These are phyloP conservation scores for Hygrophila difformis DNA, from an alignment of 257 asterid species.

Conservation along the genomic window DNA sequence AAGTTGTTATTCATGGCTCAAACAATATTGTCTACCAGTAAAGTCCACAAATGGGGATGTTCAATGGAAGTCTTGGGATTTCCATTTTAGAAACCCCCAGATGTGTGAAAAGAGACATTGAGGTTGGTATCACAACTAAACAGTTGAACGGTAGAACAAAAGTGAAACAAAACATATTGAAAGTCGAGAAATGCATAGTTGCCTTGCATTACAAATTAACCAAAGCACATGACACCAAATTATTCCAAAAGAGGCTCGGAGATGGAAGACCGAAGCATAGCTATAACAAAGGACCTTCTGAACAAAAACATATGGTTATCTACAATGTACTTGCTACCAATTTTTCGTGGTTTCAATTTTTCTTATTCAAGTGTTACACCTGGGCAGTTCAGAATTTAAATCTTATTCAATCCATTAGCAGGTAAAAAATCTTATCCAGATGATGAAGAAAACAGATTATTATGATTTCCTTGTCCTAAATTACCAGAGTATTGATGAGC, in stretches of 20 bases:
- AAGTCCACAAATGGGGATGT: neutral
- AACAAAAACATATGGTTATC: neutral
- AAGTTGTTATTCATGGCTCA: neutral
- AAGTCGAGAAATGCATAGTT: slow-evolving; percentile 15
- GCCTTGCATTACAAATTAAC: slow-evolving; percentile 13
- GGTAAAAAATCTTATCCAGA: neutral
- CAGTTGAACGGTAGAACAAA: slow-evolving; percentile 7
- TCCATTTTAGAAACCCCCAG: neutral
- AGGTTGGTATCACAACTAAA: neutral
- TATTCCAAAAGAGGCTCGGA: neutral
- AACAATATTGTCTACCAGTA: neutral
- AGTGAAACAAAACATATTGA: slow-evolving; percentile 9
- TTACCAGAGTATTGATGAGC: slow-evolving; percentile 51
- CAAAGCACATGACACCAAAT: neutral
- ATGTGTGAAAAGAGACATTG: slow-evolving; percentile 8
- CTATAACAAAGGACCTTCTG: neutral
- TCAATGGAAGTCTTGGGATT: neutral
- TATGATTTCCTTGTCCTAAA: slow-evolving; percentile 17
- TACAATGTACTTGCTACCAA: neutral
- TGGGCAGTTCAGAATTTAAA: neutral
- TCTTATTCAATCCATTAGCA: neutral
- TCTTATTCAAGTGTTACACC: neutral
- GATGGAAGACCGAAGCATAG: neutral
- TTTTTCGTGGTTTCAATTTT: neutral
- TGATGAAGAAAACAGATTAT: slow-evolving; percentile 6